Evolutionary conservation across 257 asterid genomes (phyloP), one percentile per base, ranked within the genome.

Genomic region (Anisodus tanguticus): DNA sequence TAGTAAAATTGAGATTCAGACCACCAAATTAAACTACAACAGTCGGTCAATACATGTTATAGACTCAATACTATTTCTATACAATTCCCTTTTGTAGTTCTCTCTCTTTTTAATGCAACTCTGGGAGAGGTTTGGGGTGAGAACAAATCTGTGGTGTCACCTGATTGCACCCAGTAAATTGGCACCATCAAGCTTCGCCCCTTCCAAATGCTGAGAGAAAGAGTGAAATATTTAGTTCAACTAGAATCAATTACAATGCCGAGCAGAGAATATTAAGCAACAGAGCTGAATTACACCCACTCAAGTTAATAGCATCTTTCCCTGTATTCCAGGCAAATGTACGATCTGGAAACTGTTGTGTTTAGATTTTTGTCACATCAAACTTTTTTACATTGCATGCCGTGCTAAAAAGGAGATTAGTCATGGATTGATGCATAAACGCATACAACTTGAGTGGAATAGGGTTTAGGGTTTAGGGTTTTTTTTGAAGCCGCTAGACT

Each of bases 101-200:
- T 19, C 72, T 35, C 3, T 8, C 10, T 13, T 17, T 67, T 35
- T 13, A 37, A 67, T 13, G 49, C 13, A 6, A 16, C 51, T 68
- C 51, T 13, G 22, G 22, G 49, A 6, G 31, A 69, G 77, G 77
- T 69, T 39, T 69, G 59, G 10, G 59, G 12, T 72, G 39, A 45
- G 41, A 5, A 39, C 53, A 69, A 39, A 39, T 69, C 26, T 39
- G 80, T 19, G 37, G 19, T 19, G 49, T 90, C 88, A 92, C 87
- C 98, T 91, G 87, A 93, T 93, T 67, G 98, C 91, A 71, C 94
- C 98, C 72, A 91, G 89, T 87, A 95, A 83, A 88, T 95, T 95
- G 85, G 98, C 98, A 63, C 98, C 98, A 82, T 92, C 95, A 82
- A 95, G 98, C 87, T 74, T 95, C 51, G 98, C 98, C 12, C 97